Conservation (phyloP, 2,329 filamentous ascomycete genomes). For the Exophiala aquamarina region DNA sequence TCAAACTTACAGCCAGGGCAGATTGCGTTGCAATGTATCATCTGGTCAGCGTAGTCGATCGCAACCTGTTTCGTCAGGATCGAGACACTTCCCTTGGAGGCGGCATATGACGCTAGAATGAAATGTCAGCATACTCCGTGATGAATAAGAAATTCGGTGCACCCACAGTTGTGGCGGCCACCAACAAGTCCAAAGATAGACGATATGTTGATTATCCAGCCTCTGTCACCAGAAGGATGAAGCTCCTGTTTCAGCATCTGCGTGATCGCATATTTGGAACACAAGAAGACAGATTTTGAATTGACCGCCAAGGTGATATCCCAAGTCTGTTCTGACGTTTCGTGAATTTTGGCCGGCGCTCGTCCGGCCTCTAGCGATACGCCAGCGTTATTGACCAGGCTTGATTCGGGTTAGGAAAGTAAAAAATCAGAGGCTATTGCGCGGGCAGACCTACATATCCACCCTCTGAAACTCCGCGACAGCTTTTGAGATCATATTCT, state of each 20-base stretch:
- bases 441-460: conserved; percentile 41
- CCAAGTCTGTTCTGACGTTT: too few relatives aligned
- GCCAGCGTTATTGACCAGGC: conserved; percentile 94
- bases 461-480: conserved; percentile 41
- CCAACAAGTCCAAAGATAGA: conserved; percentile 6
- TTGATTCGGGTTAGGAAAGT: too few relatives aligned
- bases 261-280: too few relatives aligned
- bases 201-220: conserved; percentile 44
- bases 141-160: too few relatives aligned
- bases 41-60: conserved; percentile 40
- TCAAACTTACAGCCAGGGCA: conserved; percentile 48
- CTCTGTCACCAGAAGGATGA: conserved; percentile 30
- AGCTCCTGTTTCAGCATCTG: conserved; percentile 36
- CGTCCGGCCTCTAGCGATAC: too few relatives aligned
- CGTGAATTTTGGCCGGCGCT: too few relatives aligned
- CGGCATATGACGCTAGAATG: conserved; percentile 40
- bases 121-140: too few relatives aligned
- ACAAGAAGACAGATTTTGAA: too few relatives aligned
- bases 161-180: too few relatives aligned
- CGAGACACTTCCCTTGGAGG: conserved; percentile 48
- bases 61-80: conserved; percentile 46
- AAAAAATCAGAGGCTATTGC: background rate
- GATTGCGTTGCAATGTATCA: conserved; percentile 42
- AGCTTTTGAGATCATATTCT: conserved; percentile 36
- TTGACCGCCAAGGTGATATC: too few relatives aligned